Percentiles rank a stretch among this genome's conserved stretches.
phyloP scores from a whole-genome alignment of 164 flowering plant species.

The Saururus chinensis region DNA sequence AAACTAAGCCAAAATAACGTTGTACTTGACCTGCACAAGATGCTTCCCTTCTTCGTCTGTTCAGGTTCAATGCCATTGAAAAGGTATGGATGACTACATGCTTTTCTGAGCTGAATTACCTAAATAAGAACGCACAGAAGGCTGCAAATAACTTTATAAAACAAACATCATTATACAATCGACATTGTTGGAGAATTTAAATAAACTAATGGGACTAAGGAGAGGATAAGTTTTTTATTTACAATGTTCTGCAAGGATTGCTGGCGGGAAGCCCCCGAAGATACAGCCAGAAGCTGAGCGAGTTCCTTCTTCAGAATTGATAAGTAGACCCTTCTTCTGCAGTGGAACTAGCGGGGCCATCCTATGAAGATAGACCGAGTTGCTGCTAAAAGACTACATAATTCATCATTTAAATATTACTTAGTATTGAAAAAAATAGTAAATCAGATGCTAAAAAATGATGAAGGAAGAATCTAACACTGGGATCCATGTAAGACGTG shows the following conservation, averaged over 20 bases:
- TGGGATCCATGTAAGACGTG: constrained; percentile 82
- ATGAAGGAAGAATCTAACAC: constrained; percentile 49
- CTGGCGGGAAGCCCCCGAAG: constrained; percentile 55
- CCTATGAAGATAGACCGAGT: constrained; percentile 28
- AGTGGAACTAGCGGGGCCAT: constrained; percentile 63
- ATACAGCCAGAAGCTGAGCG: constrained; percentile 59
- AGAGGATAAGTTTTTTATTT: background rate
- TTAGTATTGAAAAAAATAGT: background rate
- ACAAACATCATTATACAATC: too few relatives aligned
- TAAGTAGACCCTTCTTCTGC: constrained; percentile 75
- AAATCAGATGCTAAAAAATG: background rate
- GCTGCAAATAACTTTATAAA: background rate
- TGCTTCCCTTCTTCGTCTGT: constrained; percentile 94
- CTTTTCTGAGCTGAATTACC: constrained; percentile 88
- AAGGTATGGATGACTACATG: constrained; percentile 95
- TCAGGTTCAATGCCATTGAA: constrained; percentile 98
- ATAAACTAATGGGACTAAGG: background rate
- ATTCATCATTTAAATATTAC: background rate
- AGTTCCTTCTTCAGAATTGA: constrained; percentile 90
- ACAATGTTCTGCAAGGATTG: constrained; percentile 87
- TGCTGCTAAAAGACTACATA: background rate
- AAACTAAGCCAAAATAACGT: background rate
- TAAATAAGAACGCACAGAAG: constrained; percentile 20
- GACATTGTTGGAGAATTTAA: background rate
- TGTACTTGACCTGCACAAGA: constrained; percentile 59